Base-by-base conservation (phyloP, 2,329 filamentous ascomycete genomes). In the Colletotrichum sp. region DNA sequence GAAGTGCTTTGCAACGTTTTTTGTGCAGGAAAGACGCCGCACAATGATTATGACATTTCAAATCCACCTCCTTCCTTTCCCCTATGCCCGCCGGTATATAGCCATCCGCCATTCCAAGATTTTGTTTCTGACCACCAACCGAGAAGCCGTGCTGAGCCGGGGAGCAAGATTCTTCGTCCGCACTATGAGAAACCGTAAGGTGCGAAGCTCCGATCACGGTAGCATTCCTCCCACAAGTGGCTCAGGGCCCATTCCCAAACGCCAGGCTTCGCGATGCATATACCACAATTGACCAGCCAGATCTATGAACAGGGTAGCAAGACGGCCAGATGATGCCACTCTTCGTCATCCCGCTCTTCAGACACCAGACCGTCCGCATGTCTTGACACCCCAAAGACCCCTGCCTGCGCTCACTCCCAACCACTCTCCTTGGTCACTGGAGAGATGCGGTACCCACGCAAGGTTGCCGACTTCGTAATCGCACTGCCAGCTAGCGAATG, bases 391-490 rank as follows among this genome's bases (percentile, higher is more conserved):
- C 95, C 95, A 97, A 39, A 97, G 91, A 7, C 95, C 95, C 77
- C 95, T 89, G 25, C 95, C 95, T 22, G 94, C 95, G 80, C 93
- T 94, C 3, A 97, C 94, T 61, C 95, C 95, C 8, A 98, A 87
- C 95, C 95, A 98, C 79, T 98, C 95, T 25, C 94, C 94, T 19
- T 90, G 91, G 74, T 96, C 94, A 22, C 87, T 93, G 72, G 93
- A 86, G 27, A 93, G 87, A 77, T 93, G 93, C 36, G 95, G 95
- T 34, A 95, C 94, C 95, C 95, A 98, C 78, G 94, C 95, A 16
- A 98, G 88, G 82, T 98, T 98, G 55, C 93, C 93, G 66, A 98
- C 92, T 84, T 98, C 95, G 80, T 96, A 96, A 78, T 97, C 95
- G 83, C 95, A 96, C 82, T 93, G 91, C 95, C 95, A 98, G 82